A percentile compares a stretch with the other conserved stretches of the same genome.
Conservation (phyloP, 2,329 filamentous ascomycete genomes). For the Tricladium varicosporioides region DNA sequence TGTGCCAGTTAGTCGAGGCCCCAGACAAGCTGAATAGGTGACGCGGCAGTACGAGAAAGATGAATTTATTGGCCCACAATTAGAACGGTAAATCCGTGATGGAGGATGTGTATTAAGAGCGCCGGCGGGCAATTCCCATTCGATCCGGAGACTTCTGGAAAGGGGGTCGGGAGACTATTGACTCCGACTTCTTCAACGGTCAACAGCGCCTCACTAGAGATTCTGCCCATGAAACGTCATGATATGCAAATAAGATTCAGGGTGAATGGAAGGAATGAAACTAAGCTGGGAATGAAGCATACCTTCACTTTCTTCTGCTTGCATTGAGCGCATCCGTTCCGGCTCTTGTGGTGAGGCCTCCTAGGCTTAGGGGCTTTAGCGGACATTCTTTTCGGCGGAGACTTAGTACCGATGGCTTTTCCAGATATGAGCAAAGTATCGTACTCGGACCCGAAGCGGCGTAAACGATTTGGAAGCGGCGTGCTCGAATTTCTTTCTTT, state of each 20-base stretch:
- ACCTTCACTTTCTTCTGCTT: conserved; percentile 38
- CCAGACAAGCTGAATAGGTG: neutral
- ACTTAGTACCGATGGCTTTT: too few species aligned
- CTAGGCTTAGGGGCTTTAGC: conserved; percentile 22
- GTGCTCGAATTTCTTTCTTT: neutral
- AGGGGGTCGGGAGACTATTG: neutral
- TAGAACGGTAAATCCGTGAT: too few species aligned
- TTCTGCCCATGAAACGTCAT: neutral
- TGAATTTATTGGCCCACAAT: neutral
- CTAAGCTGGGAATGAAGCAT: conserved; percentile 9
- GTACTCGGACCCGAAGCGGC: too few species aligned
- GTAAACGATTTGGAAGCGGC: neutral
- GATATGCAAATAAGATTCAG: neutral
- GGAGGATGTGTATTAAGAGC: too few species aligned
- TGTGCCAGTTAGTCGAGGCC: conserved; percentile 7
- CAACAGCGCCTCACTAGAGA: too few species aligned
- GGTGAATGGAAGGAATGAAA: neutral
- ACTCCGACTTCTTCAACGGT: neutral
- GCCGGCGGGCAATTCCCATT: too few species aligned
- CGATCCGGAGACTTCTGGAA: too few species aligned
- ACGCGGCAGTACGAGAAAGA: neutral
- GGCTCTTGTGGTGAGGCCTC: conserved; percentile 35
- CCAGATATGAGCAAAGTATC: too few species aligned
- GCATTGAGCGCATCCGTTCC: conserved; percentile 35
- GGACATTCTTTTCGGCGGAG: neutral